Base-by-base conservation (phyloP, 495 filamentous ascomycete species). In the Xylaria flabelliformis region DNA sequence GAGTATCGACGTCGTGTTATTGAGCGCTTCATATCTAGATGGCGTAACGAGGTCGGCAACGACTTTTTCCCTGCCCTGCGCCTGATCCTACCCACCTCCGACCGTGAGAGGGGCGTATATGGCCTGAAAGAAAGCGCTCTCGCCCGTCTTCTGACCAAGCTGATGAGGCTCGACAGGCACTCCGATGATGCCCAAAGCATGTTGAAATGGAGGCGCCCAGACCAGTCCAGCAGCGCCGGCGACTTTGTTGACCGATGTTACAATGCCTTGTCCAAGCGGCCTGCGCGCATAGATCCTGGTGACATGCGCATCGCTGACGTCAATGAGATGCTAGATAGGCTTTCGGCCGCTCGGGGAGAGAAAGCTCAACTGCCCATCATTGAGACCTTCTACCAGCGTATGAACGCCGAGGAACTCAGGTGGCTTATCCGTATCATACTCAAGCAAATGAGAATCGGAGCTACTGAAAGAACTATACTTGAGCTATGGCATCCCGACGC, bases 381-480 rank as follows among this genome's bases (percentile, higher is more conserved):
- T 72, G 84, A 89, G 69, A 85, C 90, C 53, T 96, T 98, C 79
- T 99, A 98, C 80, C 87, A 90, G 55, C 86, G 89, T 8, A 98
- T 98, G 95, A 97, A 96, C 77, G 90, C 97, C 0, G 91, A 96
- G 69, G 96, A 99, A 82, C 79, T 99, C 46, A 91, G 91, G 86
- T 99, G 96, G 96, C 82, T 98, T 65, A 91, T 98, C 69, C 91
- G 96, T 6, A 98, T 99, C 68, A 94, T 98, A 53, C 85, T 99
- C 44, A 93, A 93, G 65, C 93, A 97, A 79, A 97, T 98, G 96
- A 98, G 95, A 81, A 89, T 99, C n/a, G 96, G 97, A 4, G 97
- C 97, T 13, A 94, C 94, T 0, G 97, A 98, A 82, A 93, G 93
- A 79, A 97, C 96, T 0, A 88, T 98, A 73, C 90, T 99, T 70